Percentiles rank a stretch among this genome's conserved stretches.
Evolutionary conservation across 805 yeast genomes (phyloP).

Genomic region (Pichia manshurica): DNA sequence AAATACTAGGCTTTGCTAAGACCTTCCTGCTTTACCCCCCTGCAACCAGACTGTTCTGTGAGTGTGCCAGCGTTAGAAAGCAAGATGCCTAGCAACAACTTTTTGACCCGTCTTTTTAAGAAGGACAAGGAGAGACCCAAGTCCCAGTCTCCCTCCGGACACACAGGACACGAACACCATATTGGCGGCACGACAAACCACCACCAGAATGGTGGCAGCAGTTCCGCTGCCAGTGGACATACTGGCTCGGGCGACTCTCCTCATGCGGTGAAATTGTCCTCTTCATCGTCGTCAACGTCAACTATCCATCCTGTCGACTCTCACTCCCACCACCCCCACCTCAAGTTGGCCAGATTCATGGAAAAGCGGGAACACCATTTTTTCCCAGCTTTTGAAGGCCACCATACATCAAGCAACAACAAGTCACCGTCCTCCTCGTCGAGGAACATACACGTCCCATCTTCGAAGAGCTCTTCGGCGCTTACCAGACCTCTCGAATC

Average conservation of each 20-base stretch:
- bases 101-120: slow-evolving; percentile 8
- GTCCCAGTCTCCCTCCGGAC: no score
- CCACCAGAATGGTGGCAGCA: background rate
- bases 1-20: no score
- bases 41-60: no score
- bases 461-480: background rate
- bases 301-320: slow-evolving; percentile 14
- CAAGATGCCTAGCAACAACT: slow-evolving; percentile 5
- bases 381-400: background rate
- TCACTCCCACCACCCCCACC: slow-evolving; percentile 10
- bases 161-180: no score
- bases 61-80: background rate
- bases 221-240: no score
- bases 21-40: no score
- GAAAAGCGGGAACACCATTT: slow-evolving; percentile 13
- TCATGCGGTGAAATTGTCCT: background rate
- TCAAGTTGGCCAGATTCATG: slow-evolving; percentile 15
- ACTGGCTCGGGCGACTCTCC: background rate
- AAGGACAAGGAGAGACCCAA: slow-evolving; percentile 4
- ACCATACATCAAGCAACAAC: background rate
- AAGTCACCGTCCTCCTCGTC: background rate
- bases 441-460: background rate
- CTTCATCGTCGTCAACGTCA: slow-evolving; percentile 7
- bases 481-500: background rate
- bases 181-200: background rate